Base-by-base conservation (phyloP, 345 rosid species). In the Rubroshorea leprosula region DNA sequence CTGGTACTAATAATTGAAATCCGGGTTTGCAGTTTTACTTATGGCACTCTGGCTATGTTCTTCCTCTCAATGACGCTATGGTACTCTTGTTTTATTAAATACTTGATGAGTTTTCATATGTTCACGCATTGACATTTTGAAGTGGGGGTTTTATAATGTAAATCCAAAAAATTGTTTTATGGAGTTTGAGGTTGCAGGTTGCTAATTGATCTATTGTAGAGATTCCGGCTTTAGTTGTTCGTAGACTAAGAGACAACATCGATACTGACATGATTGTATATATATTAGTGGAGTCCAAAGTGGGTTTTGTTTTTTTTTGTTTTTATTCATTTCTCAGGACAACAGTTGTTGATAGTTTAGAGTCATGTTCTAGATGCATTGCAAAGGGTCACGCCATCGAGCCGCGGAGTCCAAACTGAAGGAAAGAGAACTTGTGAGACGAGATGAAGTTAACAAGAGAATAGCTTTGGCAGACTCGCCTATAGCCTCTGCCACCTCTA, bases 361-460 rank as follows among this genome's bases (percentile, higher is more conserved):
- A 51, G 20, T 31, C 23, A 5, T 52, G 54, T 48, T 65, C 59
- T 43, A 76, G 86, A 66, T 72, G 72, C 86, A 78, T 51, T 49
- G 73, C 49, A 81, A 78, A 63, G 83, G 83, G 39, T 75, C 81
- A 14, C 63, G 72, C 19, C 86, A 81, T 67, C 18, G 20, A 24
- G 78, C 72, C 55, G 77, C 76, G 12, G 78, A 61, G 50, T 71
- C 77, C 5, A 66, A 51, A 55, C 54, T 62, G 61, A 73, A 75
- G 68, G 78, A 70, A 46, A 67, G 48, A 38, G 78, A 75, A 61
- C 50, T 58, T 39, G 15, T 0, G 54, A 66, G 66, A 62, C 68
- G 58, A 51, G 60, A 57, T 53, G 79, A 73, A 62, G 67, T 71
- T 9, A 13, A 49, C 61, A 74, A 74, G 69, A 73, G 83, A 62